These are phyloP conservation scores for Omphalotus olearius DNA, from an alignment of 1,284 basidiomycete genomes.

Conservation along the genomic window DNA sequence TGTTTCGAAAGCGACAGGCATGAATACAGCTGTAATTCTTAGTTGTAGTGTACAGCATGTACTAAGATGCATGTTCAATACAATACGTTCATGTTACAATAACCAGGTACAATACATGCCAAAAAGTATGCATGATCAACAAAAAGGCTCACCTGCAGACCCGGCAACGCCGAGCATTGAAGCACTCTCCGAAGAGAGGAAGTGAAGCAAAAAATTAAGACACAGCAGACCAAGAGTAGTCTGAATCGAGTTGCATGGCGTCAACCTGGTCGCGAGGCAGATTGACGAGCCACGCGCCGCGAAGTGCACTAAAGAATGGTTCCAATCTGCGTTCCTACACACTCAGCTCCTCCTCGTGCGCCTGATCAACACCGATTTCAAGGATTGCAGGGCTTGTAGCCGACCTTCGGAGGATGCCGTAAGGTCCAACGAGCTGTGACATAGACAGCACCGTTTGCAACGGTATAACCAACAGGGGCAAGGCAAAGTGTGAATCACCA, in stretches of 20 bases:
- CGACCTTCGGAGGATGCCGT: no score
- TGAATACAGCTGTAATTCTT: slow-evolving; percentile 12
- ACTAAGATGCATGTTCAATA: no score
- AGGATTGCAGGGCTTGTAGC: not conserved
- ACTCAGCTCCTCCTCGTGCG: slow-evolving; percentile 15
- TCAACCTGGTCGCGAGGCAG: slow-evolving; percentile 16
- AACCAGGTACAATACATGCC: no score
- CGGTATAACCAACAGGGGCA: no score
- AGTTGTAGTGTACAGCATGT: no score
- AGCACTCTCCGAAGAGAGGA: slow-evolving; percentile 18
- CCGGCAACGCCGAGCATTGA: not conserved
- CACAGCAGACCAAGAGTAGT: slow-evolving; percentile 51
- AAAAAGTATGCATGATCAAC: no score
- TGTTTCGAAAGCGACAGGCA: slow-evolving; percentile 16
- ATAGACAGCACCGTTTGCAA: no score
- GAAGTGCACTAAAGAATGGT: slow-evolving; percentile 48
- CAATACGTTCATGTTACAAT: no score
- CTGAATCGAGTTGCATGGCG: slow-evolving; percentile 51
- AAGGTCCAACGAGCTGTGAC: no score
- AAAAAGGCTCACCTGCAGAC: not conserved
- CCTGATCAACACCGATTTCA: slow-evolving; percentile 10
- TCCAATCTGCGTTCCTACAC: slow-evolving; percentile 3
- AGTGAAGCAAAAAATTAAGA: slow-evolving; percentile 21
- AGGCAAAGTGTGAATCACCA: no score
- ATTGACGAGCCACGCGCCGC: slow-evolving; percentile 32